Conservation (phyloP, 2,329 filamentous ascomycete genomes). For the Pseudogymnoascus sp. region DNA sequence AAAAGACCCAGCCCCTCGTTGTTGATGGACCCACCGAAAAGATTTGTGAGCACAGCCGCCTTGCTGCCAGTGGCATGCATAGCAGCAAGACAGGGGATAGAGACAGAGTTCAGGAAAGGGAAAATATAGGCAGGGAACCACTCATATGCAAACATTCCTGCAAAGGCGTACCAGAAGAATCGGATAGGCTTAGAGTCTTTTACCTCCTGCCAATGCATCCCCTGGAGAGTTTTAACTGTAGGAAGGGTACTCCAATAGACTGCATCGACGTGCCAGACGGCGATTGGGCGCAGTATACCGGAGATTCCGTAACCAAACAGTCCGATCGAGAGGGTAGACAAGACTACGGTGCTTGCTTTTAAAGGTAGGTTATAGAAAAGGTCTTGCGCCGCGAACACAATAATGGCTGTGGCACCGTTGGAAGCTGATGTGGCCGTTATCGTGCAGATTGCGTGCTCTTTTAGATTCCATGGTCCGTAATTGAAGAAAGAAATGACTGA, state of each 20-base stretch:
- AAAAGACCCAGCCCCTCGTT: conserved; percentile 40
- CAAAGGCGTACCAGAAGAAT: conserved; percentile 37
- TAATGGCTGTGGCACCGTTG: conserved; percentile 37
- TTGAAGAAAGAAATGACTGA: conserved; percentile 40
- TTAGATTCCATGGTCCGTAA: conserved; percentile 44
- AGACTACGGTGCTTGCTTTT: conserved; percentile 34
- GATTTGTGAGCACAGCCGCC: conserved; percentile 38
- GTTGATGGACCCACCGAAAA: conserved; percentile 41
- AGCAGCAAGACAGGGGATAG: conserved; percentile 40
- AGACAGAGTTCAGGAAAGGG: conserved; percentile 36
- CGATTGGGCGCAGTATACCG: conserved; percentile 38
- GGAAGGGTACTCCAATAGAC: conserved; percentile 38
- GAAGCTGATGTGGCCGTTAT: conserved; percentile 49
- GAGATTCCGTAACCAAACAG: conserved; percentile 43
- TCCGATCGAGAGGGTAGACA: conserved; percentile 42
- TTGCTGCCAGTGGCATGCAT: conserved; percentile 38
- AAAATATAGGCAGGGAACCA: conserved; percentile 42
- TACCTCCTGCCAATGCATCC: conserved; percentile 32
- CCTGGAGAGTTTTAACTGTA: conserved; percentile 33
- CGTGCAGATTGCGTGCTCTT: conserved; percentile 48
- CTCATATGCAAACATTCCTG: conserved; percentile 40
- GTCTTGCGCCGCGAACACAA: conserved; percentile 39
- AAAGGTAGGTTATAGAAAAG: conserved; percentile 39
- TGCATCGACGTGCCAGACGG: conserved; percentile 44
- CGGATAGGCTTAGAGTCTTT: conserved; percentile 35